These are phyloP conservation scores for Osmozyma mogii DNA, from an alignment of 805 yeast species.

Conservation along the genomic window DNA sequence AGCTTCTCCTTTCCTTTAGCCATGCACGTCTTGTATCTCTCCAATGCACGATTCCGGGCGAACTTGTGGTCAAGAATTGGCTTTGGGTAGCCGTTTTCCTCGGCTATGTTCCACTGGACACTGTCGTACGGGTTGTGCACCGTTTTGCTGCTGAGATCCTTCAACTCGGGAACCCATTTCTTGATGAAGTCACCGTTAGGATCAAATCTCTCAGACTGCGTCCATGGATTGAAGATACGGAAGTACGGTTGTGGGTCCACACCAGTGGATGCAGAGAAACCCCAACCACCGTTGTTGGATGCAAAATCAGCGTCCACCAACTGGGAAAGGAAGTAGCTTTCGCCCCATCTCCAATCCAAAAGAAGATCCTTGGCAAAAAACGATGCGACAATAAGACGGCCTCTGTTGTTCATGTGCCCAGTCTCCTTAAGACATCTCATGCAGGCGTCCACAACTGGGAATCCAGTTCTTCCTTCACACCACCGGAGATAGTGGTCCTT, in stretches of 20 bases:
- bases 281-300: conserved; percentile 55
- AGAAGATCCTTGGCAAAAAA: conserved; percentile 43
- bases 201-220: conserved; percentile 44
- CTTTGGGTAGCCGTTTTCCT: conserved; percentile 28
- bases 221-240: conserved; percentile 44
- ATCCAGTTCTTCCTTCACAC: conserved; percentile 49
- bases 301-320: conserved; percentile 47
- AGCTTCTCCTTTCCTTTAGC: too few relatives aligned
- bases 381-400: conserved; percentile 47
- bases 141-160: conserved; percentile 18
- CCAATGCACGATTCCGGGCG: conserved; percentile 36
- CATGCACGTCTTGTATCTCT: conserved; percentile 22
- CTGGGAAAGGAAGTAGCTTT: conserved; percentile 40
- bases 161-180: conserved; percentile 44
- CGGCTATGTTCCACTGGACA: conserved; percentile 19
- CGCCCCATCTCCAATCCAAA: conserved; percentile 51
- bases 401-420: conserved; percentile 47
- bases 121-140: conserved; percentile 27
- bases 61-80: conserved; percentile 38
- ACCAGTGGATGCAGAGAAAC: conserved; percentile 44
- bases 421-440: conserved; percentile 46
- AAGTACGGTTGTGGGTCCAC: conserved; percentile 52
- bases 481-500: conserved; percentile 36
- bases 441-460: conserved; percentile 50
- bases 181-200: conserved; percentile 39